phyloP scores from a whole-genome alignment of 192 early-diverging fungal species.

The Chytriomyces sp. region DNA sequence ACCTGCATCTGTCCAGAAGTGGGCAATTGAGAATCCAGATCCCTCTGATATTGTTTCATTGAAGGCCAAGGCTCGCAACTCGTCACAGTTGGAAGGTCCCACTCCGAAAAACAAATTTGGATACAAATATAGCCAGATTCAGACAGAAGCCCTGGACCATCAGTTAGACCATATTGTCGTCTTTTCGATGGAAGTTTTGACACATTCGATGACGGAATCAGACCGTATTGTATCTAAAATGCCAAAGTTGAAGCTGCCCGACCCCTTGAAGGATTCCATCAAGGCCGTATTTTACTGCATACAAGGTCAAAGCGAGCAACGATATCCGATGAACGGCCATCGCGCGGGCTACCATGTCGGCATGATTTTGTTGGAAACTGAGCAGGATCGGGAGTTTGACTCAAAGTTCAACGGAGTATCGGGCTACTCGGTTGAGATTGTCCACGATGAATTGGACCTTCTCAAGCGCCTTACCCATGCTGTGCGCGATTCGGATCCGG shows the following conservation, averaged over 20 bases:
- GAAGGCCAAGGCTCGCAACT: background rate
- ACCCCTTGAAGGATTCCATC: conserved; percentile 70
- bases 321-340: conserved; percentile 38
- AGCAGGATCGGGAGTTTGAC: background rate
- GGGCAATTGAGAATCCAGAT: conserved; percentile 47
- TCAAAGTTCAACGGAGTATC: conserved; percentile 5
- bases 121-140: conserved; percentile 63
- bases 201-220: conserved; percentile 35
- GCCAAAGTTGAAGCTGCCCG: conserved; percentile 53
- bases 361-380: conserved; percentile 43
- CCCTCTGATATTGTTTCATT: too few species aligned
- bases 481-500: conserved; percentile 73
- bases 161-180: conserved; percentile 48
- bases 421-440: conserved; percentile 42
- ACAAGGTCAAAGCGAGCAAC: conserved; percentile 49
- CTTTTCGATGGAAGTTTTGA: conserved; percentile 69
- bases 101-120: conserved; percentile 66
- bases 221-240: conserved; percentile 14
- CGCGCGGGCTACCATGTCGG: conserved; percentile 55
- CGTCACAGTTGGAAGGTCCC: conserved; percentile 60
- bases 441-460: conserved; percentile 61
- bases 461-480: conserved; percentile 56
- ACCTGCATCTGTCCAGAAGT: conserved; percentile 25
- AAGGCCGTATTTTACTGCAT: conserved; percentile 70
- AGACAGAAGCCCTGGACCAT: conserved; percentile 45